Evolutionary conservation across 306 rosid species (phyloP).

Genomic region (Trifolium fragiferum): DNA sequence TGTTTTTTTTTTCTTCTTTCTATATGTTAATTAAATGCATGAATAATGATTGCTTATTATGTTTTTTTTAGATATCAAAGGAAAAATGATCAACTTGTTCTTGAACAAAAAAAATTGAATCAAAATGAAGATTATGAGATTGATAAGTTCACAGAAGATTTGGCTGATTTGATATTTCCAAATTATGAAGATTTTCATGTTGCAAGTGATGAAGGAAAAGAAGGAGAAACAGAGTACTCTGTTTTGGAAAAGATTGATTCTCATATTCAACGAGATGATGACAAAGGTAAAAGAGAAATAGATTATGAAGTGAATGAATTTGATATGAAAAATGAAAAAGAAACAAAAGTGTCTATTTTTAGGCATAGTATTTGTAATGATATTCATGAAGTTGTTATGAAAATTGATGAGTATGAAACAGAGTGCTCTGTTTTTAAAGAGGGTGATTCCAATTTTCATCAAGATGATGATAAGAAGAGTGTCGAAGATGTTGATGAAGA

Average conservation of each 20-base stretch:
- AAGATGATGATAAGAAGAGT: neutral
- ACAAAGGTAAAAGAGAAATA: neutral
- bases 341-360: constrained; percentile 13
- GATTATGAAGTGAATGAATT: neutral
- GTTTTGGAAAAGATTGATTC: neutral
- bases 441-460: neutral
- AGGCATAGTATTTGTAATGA: neutral
- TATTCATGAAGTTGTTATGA: neutral
- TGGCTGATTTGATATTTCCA: constrained; percentile 38
- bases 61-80: constrained; percentile 38
- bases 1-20: too few species aligned
- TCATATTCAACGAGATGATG: constrained; percentile 1
- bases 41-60: neutral
- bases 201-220: constrained; percentile 12
- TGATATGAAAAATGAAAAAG: neutral
- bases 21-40: neutral
- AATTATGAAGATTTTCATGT: constrained; percentile 30
- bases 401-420: constrained; percentile 34
- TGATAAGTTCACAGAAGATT: constrained; percentile 49
- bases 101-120: constrained; percentile 10
- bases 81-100: constrained; percentile 26
- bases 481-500: constrained; percentile 28
- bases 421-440: constrained; percentile 30
- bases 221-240: constrained; percentile 28
- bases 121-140: constrained; percentile 30